These are phyloP conservation scores for Neurospora tetrasperma DNA, from an alignment of 495 filamentous ascomycete genomes.

Conservation along the genomic window DNA sequence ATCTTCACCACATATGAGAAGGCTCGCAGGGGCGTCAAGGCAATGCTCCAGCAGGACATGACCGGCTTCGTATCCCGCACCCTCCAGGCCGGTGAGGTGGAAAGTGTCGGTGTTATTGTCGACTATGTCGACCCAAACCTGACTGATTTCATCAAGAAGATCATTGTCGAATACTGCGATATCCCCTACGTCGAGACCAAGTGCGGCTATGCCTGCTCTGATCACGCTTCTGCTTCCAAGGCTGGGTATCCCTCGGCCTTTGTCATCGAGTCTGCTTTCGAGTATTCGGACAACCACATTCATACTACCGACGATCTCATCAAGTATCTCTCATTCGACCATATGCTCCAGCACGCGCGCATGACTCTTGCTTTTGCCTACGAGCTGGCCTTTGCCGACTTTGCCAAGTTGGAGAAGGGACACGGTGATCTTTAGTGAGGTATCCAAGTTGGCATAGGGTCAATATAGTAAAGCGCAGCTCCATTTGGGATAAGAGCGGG, in stretches of 20 bases:
- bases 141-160: constrained; percentile 84
- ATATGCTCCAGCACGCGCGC: constrained; percentile 95
- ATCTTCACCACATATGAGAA: constrained; percentile 82
- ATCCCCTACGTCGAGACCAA: constrained; percentile 86
- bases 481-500: neutral
- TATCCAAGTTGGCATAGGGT: constrained; percentile 5
- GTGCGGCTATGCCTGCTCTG: constrained; percentile 95
- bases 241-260: constrained; percentile 93
- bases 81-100: constrained; percentile 68
- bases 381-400: constrained; percentile 67
- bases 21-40: constrained; percentile 66
- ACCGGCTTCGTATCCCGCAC: constrained; percentile 84
- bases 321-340: constrained; percentile 83
- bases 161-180: constrained; percentile 80
- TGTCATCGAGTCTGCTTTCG: constrained; percentile 86
- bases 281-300: constrained; percentile 77
- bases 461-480: constrained; percentile 4
- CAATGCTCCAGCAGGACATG: constrained; percentile 99
- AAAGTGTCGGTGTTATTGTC: constrained; percentile 86
- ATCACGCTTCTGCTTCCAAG: constrained; percentile 93
- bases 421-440: constrained; percentile 14
- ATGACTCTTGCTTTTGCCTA: constrained; percentile 84
- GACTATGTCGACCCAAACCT: constrained; percentile 79
- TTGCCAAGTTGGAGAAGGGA: constrained; percentile 27
- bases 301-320: constrained; percentile 85